A percentile compares a stretch with the other conserved stretches of the same genome.
phyloP scores from a whole-genome alignment of 768 basidiomycete species.

The Collybia sp. region DNA sequence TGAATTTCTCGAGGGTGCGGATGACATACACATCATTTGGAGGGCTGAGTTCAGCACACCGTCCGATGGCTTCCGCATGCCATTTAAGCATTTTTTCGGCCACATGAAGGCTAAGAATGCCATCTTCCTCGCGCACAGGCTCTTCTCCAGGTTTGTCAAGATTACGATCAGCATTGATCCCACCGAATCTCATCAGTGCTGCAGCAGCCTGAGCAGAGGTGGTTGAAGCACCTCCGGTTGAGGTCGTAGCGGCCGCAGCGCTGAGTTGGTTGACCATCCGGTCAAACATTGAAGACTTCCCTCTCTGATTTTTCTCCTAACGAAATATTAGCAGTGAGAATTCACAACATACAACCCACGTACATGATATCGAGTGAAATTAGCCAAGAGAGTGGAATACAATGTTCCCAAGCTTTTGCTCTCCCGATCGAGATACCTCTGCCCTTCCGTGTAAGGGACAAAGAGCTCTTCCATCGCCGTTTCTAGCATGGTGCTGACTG shows the following conservation, averaged over 20 bases:
- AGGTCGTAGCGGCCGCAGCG: slow-evolving; percentile 65
- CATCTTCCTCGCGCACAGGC: slow-evolving; percentile 75
- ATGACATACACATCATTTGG: slow-evolving; percentile 75
- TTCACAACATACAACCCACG: slow-evolving; percentile 16
- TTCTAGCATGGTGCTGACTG: slow-evolving; percentile 88
- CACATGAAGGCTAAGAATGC: slow-evolving; percentile 64
- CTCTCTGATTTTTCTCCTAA: slow-evolving; percentile 58
- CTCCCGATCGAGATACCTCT: slow-evolving; percentile 89
- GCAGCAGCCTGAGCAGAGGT: slow-evolving; percentile 85
- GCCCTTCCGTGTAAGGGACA: slow-evolving; percentile 88
- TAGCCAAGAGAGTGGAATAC: slow-evolving; percentile 64
- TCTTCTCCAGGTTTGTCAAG: slow-evolving; percentile 61
- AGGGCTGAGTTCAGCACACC: slow-evolving; percentile 87
- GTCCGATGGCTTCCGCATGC: slow-evolving; percentile 96
- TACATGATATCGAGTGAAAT: slow-evolving; percentile 90
- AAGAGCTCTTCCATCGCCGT: slow-evolving; percentile 95
- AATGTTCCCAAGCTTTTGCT: slow-evolving; percentile 76
- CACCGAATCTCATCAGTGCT: slow-evolving; percentile 85
- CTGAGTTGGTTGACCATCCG: slow-evolving; percentile 89
- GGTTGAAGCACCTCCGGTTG: slow-evolving; percentile 52
- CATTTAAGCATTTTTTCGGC: slow-evolving; percentile 93
- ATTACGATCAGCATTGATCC: slow-evolving; percentile 53
- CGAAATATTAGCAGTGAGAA: slow-evolving; percentile 5
- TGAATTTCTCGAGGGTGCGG: not conserved
- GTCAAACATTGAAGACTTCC: slow-evolving; percentile 80